Conservation (phyloP, 495 filamentous ascomycete genomes). For the Xanthoparmelia taractica region DNA sequence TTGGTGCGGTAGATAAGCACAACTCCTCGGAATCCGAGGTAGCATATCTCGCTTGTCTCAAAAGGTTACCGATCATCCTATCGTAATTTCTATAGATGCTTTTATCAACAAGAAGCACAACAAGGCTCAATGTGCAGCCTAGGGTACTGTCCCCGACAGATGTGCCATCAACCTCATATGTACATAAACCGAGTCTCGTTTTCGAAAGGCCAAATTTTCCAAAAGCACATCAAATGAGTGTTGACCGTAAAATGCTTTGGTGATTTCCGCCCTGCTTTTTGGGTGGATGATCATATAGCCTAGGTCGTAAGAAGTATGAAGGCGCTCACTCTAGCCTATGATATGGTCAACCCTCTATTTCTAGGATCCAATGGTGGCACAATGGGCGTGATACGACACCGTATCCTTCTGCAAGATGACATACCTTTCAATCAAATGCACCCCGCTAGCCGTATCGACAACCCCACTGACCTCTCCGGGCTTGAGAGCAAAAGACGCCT, state of each 20-base stretch:
- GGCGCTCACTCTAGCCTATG: neutral
- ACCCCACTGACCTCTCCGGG: constrained; percentile 76
- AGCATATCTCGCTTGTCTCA: neutral
- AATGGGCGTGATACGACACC: neutral
- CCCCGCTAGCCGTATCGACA: constrained; percentile 85
- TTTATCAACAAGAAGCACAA: neutral
- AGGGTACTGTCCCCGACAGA: neutral
- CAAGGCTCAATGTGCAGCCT: neutral
- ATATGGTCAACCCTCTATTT: neutral
- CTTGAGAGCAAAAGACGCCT: constrained; percentile 80
- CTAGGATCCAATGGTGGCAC: neutral
- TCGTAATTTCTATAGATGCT: neutral
- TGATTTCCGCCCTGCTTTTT: neutral
- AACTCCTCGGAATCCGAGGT: neutral
- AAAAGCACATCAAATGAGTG: neutral
- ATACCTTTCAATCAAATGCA: constrained; percentile 94
- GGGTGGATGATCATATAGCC: neutral
- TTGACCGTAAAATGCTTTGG: neutral
- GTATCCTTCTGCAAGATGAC: constrained; percentile 20
- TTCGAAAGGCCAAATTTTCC: neutral
- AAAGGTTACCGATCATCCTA: neutral
- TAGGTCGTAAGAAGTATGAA: neutral
- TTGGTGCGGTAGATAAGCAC: neutral
- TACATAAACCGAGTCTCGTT: neutral
- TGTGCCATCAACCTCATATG: neutral